Conservation (phyloP, 2,329 filamentous ascomycete genomes). For the Penicillium hordei region DNA sequence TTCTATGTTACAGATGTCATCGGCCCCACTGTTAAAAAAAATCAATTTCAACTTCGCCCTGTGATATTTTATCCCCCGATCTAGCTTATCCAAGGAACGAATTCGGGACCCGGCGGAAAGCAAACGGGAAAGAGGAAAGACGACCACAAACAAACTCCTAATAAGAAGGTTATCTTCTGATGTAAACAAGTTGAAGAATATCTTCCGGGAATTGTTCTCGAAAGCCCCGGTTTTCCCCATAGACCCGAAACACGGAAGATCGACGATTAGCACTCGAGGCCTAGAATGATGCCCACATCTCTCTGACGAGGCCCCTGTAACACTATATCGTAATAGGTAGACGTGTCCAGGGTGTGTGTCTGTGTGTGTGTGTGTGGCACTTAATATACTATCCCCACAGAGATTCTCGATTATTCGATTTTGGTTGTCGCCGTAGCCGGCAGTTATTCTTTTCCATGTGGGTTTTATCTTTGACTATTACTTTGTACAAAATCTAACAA, state of each 20-base stretch:
- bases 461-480: too few species aligned
- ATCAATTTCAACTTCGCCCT: neutral
- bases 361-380: neutral
- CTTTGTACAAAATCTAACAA: too few species aligned
- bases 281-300: neutral
- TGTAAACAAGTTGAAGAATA: neutral
- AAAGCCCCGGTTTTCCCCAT: slow-evolving; percentile 11
- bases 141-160: slow-evolving; percentile 3
- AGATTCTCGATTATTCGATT: neutral
- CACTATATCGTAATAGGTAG: neutral
- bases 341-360: neutral
- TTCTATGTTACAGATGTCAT: slow-evolving; percentile 7
- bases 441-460: neutral
- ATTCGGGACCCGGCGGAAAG: slow-evolving; percentile 2
- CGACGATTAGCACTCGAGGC: slow-evolving; percentile 10
- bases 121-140: neutral
- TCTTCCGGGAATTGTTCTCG: neutral
- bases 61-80: neutral
- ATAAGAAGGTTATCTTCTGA: neutral
- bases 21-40: neutral
- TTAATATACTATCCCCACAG: neutral
- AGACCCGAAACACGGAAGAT: slow-evolving; percentile 21
- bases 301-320: neutral
- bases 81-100: slow-evolving; percentile 5
- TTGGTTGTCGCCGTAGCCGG: slow-evolving; percentile 2